phyloP scores from a whole-genome alignment of 2,329 filamentous ascomycete genomes.

The Hymenoscyphus linearis region DNA sequence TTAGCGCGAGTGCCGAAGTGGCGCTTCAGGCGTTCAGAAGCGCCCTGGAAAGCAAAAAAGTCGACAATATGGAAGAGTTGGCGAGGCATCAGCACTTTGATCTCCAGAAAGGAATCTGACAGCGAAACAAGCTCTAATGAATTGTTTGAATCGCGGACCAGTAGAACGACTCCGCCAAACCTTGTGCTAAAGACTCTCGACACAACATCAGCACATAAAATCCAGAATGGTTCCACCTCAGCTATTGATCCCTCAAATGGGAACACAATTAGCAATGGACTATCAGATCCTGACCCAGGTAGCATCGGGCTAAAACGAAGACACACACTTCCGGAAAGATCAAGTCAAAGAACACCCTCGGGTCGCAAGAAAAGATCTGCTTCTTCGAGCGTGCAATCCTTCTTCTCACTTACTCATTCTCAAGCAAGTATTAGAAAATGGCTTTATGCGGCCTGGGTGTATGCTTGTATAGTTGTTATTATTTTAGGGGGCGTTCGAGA shows the following conservation, averaged over 20 bases:
- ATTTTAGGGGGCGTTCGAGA: slow-evolving; percentile 67
- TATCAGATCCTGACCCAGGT: slow-evolving; percentile 26
- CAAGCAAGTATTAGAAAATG: slow-evolving; percentile 77
- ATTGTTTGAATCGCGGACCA: slow-evolving; percentile 1
- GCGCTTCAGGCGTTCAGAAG: slow-evolving; percentile 63
- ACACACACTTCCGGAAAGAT: slow-evolving; percentile 46
- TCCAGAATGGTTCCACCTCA: slow-evolving; percentile 21
- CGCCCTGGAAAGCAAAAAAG: slow-evolving; percentile 9
- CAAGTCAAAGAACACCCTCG: slow-evolving; percentile 45
- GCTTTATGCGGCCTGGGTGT: slow-evolving; percentile 77
- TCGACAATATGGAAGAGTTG: slow-evolving; percentile 9
- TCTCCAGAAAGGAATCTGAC: slow-evolving; percentile 14
- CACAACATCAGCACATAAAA: slow-evolving; percentile 10
- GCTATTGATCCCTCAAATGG: slow-evolving; percentile 19
- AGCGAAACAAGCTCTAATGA: slow-evolving; percentile 26
- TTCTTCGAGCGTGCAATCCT: slow-evolving; percentile 62
- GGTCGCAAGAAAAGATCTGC: slow-evolving; percentile 61
- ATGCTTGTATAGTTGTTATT: slow-evolving; percentile 58
- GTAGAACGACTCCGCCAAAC: slow-evolving; percentile 5
- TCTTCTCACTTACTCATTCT: slow-evolving; percentile 71
- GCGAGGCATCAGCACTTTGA: slow-evolving; percentile 16
- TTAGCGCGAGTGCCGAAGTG: slow-evolving; percentile 86
- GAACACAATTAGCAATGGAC: slow-evolving; percentile 11
- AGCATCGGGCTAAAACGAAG: slow-evolving; percentile 35
- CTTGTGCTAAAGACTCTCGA: slow-evolving; percentile 16